Conservation (phyloP, 768 basidiomycete species). For the Termitomyces sp. region DNA sequence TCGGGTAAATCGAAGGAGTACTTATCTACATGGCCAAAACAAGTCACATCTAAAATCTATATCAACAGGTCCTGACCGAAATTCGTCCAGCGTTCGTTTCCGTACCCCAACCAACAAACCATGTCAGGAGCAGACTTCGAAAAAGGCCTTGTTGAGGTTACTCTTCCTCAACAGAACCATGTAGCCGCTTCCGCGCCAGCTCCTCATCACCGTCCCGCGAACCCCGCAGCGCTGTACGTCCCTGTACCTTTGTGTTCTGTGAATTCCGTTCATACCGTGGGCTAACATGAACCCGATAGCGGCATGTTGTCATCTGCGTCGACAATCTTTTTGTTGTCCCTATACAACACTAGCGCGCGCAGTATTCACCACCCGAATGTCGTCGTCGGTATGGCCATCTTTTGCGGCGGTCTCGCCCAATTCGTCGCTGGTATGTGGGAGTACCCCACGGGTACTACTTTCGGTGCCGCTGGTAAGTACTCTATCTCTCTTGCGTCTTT, state of each 20-base stretch:
- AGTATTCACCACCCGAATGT: constrained; percentile 57
- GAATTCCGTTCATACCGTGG: not conserved
- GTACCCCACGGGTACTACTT: constrained; percentile 65
- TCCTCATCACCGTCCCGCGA: constrained; percentile 38
- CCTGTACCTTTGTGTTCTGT: not conserved
- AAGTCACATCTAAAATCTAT: not conserved
- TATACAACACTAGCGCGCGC: constrained; percentile 64
- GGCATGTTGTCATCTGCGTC: constrained; percentile 84
- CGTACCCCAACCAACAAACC: not conserved
- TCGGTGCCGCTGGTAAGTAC: constrained; percentile 24
- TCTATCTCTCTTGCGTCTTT: constrained; percentile 41
- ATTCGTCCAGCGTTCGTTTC: not conserved
- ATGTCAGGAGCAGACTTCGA: constrained; percentile 28
- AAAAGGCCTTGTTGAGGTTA: constrained; percentile 30
- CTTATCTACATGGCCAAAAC: no score
- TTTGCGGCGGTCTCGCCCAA: constrained; percentile 81
- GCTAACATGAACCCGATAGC: constrained; percentile 28
- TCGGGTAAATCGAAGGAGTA: no score
- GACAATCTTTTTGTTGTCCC: constrained; percentile 74
- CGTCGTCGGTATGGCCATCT: constrained; percentile 84
- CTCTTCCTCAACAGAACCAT: constrained; percentile 22
- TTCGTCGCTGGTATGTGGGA: constrained; percentile 91
- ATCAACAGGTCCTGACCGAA: not conserved
- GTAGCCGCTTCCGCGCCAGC: constrained; percentile 15
- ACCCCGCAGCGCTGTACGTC: constrained; percentile 57